Evolutionary conservation across 2,329 filamentous ascomycete genomes (phyloP).

Genomic region (Rhynchosporium agropyri): DNA sequence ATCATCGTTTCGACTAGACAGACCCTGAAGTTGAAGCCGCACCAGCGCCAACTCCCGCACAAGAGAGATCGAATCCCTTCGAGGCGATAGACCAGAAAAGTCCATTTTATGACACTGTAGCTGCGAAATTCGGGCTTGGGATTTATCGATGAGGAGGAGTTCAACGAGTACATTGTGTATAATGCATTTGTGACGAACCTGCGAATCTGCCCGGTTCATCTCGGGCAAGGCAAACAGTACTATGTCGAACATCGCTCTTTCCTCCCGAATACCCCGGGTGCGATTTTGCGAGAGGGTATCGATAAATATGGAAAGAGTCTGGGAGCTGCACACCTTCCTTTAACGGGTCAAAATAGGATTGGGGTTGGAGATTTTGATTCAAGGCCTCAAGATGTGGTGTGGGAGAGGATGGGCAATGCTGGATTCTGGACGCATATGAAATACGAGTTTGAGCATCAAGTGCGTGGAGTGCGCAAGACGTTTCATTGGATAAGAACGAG

Average conservation of each 20-base stretch:
- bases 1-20: constrained; percentile 34
- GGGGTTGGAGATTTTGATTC: constrained; percentile 31
- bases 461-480: constrained; percentile 22
- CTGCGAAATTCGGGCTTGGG: constrained; percentile 29
- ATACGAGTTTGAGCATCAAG: constrained; percentile 32
- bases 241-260: constrained; percentile 35
- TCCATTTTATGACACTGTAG: constrained; percentile 33
- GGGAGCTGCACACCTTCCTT: constrained; percentile 32
- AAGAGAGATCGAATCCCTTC: constrained; percentile 31
- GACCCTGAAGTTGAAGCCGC: constrained; percentile 30
- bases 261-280: constrained; percentile 32
- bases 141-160: constrained; percentile 30
- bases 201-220: constrained; percentile 32
- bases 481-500: constrained; percentile 36
- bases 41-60: constrained; percentile 30
- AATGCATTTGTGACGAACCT: constrained; percentile 36
- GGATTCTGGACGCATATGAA: constrained; percentile 38
- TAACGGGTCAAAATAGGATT: constrained; percentile 29
- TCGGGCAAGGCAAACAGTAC: constrained; percentile 31
- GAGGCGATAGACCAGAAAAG: constrained; percentile 20
- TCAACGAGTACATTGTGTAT: constrained; percentile 32
- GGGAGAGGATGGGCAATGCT: constrained; percentile 32
- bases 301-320: constrained; percentile 32
- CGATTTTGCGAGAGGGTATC: constrained; percentile 28
- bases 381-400: constrained; percentile 23